A percentile compares a stretch with the other conserved stretches of the same genome.
These are phyloP conservation scores for Irineochytrium annulatum DNA, from an alignment of 192 early-diverging fungal genomes.

Conservation along the genomic window DNA sequence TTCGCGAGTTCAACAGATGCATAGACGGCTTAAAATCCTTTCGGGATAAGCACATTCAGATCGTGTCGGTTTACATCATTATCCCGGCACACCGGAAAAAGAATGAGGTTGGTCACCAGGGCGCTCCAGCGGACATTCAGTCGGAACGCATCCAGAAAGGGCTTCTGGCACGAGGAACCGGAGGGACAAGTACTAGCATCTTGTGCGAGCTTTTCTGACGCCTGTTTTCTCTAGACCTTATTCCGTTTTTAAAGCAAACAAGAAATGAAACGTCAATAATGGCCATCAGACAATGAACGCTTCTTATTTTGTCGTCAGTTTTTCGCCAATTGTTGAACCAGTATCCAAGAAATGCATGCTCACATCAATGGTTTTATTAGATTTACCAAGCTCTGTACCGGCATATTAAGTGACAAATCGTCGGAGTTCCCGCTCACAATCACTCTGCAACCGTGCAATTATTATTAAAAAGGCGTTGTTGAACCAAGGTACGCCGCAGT, in stretches of 20 bases:
- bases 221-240: slow-evolving; percentile 51
- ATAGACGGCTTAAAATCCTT: slow-evolving; percentile 80
- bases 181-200: slow-evolving; percentile 56
- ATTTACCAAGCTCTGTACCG: no score
- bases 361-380: no score
- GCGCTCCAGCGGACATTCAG: slow-evolving; percentile 39
- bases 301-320: no score
- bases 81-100: slow-evolving; percentile 68
- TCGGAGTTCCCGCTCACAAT: no score
- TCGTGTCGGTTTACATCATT: slow-evolving; percentile 88
- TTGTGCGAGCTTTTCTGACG: slow-evolving; percentile 71
- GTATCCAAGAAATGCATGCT: no score
- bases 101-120: slow-evolving; percentile 59
- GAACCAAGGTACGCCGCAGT: no score
- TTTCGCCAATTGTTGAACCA: no score
- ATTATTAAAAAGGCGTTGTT: no score
- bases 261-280: slow-evolving; percentile 75
- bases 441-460: no score
- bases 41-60: slow-evolving; percentile 87
- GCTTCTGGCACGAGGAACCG: slow-evolving; percentile 32
- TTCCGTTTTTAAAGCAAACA: slow-evolving; percentile 90
- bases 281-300: slow-evolving; percentile 16
- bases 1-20: slow-evolving; percentile 75
- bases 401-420: no score
- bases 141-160: slow-evolving; percentile 26